Base-by-base conservation (phyloP, 1,284 basidiomycete species). In the Malassezia vespertilionis region DNA sequence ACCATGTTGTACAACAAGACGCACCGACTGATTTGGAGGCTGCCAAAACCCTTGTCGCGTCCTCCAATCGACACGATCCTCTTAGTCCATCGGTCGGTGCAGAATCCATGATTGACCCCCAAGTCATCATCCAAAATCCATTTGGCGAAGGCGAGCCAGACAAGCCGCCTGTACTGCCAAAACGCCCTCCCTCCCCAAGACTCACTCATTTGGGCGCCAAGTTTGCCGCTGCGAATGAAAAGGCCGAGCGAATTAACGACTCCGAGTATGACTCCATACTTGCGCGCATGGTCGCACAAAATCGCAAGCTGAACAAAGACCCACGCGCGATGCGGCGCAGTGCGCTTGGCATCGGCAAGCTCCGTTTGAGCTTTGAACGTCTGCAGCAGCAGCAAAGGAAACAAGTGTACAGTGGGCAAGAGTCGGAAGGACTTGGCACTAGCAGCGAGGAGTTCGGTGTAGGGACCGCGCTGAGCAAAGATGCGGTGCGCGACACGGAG, bases 301-400 rank as follows among this genome's bases (percentile, higher is more conserved):
- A 58, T 35, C 60, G 61, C 22, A 26, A 53, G 20, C 46, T 65
- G 22, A 63, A 54, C 34, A 48, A 57, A 33, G 65, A 64, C 23
- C 55, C 59, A 0, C 61, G 62, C 44, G 56, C 59, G 21, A 58
- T 63, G 52, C 48, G 67, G 6, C 53, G 53, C 10, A 63, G 58
- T 31, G 48, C 60, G 20, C 54, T 62, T n/a, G 63, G 65, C 3
- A 56, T 57, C 1, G 63, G 64, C 22, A 68, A 64, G 52, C 36
- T 69, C 4, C 45, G 58, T 8, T 51, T 66, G 40, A 60, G 59
- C 43, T 67, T 67, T 40, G 63, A 65, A 28, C 59, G 60, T 44
- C 35, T 67, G 36, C 54, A 63, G 18, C 55, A 52, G 14, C 52
- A 46, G 33, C n/a, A n/a, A n/a, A n/a, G 54, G 32, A 9, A 37